Evolutionary conservation across 1,139 yeast species (phyloP).

Genomic region (Candida frijolesensis): DNA sequence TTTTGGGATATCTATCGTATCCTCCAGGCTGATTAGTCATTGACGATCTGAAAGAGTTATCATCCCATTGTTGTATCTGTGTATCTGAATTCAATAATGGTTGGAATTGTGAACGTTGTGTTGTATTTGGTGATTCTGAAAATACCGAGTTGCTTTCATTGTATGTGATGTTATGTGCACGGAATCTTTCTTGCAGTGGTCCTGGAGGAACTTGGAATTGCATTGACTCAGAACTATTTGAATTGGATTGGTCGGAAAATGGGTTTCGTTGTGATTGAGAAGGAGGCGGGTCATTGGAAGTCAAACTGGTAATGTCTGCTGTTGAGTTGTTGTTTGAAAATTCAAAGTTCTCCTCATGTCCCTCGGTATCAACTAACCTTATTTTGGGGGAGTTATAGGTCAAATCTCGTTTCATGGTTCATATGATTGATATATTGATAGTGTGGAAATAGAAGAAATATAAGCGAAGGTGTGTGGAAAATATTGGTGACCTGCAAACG

Average conservation of each 20-base stretch:
- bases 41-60: conserved; percentile 17
- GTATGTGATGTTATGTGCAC: background rate
- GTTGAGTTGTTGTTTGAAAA: conserved; percentile 1
- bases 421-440: background rate
- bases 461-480: background rate
- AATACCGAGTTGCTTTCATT: conserved; percentile 2
- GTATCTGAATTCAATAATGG: conserved; percentile 9
- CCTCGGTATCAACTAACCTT: conserved; percentile 7
- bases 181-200: background rate
- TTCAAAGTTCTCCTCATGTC: conserved; percentile 6
- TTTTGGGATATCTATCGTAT: conserved; percentile 54
- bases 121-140: conserved; percentile 6
- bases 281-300: background rate
- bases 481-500: no score
- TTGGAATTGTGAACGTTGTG: conserved; percentile 6
- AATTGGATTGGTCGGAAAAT: conserved; percentile 5
- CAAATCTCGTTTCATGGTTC: conserved; percentile 13
- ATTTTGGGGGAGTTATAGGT: conserved; percentile 13
- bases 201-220: background rate
- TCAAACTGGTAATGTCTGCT: background rate
- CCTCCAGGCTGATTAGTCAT: conserved; percentile 41
- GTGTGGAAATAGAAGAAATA: background rate
- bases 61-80: background rate
- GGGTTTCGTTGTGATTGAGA: conserved; percentile 1
- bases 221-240: conserved; percentile 1